A percentile compares a stretch with the other conserved stretches of the same genome.
phyloP scores from a whole-genome alignment of 2,329 filamentous ascomycete species.

The Hymenoscyphus fraxineus region DNA sequence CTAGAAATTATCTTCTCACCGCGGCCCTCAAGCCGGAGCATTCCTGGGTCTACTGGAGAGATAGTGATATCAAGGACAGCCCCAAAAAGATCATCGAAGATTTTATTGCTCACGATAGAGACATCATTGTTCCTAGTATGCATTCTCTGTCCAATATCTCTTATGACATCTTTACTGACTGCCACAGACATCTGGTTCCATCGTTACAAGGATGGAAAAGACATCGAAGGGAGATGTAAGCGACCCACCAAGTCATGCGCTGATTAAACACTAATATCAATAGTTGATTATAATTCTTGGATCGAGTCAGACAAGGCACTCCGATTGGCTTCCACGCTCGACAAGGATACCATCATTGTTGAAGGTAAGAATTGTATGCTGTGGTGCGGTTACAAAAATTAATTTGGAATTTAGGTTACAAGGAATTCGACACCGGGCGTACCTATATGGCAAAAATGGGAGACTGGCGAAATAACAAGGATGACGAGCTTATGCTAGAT shows the following conservation, averaged over 20 bases:
- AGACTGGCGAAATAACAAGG: constrained; percentile 87
- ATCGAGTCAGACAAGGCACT: constrained; percentile 84
- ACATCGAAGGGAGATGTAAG: constrained; percentile 94
- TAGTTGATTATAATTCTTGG: constrained; percentile 99
- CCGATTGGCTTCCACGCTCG: constrained; percentile 66
- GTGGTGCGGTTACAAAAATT: constrained; percentile 7
- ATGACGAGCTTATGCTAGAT: constrained; percentile 87
- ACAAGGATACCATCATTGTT: constrained; percentile 78
- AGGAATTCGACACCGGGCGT: constrained; percentile 85
- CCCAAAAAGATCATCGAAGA: constrained; percentile 87
- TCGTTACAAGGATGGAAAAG: constrained; percentile 68
- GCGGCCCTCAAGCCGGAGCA: constrained; percentile 87
- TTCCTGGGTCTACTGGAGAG: constrained; percentile 98
- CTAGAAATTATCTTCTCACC: constrained; percentile 85
- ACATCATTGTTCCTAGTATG: constrained; percentile 93
- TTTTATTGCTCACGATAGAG: constrained; percentile 88
- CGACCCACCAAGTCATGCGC: constrained; percentile 31
- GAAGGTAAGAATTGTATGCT: constrained; percentile 60
- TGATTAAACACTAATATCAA: constrained; percentile 14
- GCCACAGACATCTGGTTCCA: constrained; percentile 91
- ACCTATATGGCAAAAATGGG: constrained; percentile 88
- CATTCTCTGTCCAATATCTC: constrained; percentile 19
- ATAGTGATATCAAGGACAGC: constrained; percentile 93
- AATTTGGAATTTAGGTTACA: constrained; percentile 62
- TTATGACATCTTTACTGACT: constrained; percentile 29